These are phyloP conservation scores for Massospora cicadina DNA, from an alignment of 371 early-diverging fungal species.

Conservation along the genomic window DNA sequence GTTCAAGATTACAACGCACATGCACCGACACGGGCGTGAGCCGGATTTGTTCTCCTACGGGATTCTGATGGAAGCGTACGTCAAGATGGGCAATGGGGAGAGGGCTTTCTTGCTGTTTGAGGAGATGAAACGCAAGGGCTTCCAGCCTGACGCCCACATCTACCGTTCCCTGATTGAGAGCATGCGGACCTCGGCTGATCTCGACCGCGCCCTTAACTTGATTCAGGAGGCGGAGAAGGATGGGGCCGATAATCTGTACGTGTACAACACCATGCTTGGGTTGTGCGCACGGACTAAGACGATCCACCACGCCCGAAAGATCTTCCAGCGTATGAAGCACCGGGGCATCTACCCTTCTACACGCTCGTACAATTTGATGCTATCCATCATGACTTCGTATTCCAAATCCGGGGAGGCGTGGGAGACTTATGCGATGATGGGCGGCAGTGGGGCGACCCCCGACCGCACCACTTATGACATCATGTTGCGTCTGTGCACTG, in stretches of 20 bases:
- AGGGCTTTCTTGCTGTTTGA: background rate
- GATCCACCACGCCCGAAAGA: background rate
- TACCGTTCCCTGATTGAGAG: slow-evolving; percentile 7
- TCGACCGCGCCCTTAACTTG: slow-evolving; percentile 1
- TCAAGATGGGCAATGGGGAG: background rate
- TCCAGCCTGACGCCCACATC: slow-evolving; percentile 8
- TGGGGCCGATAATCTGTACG: background rate
- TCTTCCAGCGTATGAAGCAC: background rate
- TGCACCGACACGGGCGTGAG: background rate
- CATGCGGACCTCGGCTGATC: background rate
- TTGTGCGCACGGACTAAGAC: background rate
- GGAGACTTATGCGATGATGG: background rate
- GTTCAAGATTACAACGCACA: background rate
- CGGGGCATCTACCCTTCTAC: background rate
- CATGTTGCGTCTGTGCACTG: background rate
- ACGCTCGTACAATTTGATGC: background rate
- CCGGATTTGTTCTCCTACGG: background rate
- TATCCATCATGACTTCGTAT: background rate
- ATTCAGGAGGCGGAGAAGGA: background rate
- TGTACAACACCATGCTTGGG: background rate
- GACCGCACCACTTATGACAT: background rate
- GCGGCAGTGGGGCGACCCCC: background rate
- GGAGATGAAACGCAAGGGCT: background rate
- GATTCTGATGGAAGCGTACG: background rate
- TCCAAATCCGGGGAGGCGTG: background rate